Percentiles rank a stretch among this genome's conserved stretches.
Evolutionary conservation across 83 land plant species (phyloP).

Genomic region (Picea engelmannii): DNA sequence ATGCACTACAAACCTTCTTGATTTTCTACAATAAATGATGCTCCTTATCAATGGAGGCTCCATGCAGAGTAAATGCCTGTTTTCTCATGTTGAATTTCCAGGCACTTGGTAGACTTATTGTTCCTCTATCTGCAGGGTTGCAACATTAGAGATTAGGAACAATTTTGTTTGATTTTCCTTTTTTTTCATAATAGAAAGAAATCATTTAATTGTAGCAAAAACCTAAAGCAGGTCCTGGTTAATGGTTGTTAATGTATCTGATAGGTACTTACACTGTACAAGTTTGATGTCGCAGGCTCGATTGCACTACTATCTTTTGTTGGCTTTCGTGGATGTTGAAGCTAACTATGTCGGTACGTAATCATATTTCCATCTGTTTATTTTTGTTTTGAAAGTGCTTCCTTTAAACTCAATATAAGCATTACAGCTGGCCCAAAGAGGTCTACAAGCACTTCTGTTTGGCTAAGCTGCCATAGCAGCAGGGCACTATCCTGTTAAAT

Average conservation of each 20-base stretch:
- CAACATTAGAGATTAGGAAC: not conserved
- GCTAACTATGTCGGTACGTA: constrained; percentile 67
- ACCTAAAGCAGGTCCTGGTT: not conserved
- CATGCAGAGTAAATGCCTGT: not conserved
- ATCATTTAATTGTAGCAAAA: not conserved
- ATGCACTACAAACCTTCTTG: no score
- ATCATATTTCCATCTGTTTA: no score
- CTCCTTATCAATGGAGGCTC: not conserved
- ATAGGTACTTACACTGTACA: not conserved
- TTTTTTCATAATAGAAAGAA: not conserved
- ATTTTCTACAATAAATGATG: not conserved
- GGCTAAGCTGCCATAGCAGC: no score
- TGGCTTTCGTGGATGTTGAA: constrained; percentile 75
- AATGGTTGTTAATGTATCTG: constrained; percentile 3
- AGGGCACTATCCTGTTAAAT: no score
- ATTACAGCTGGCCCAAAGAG: no score
- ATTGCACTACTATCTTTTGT: constrained; percentile 62
- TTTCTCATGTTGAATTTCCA: not conserved
- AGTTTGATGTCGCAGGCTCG: constrained; percentile 34
- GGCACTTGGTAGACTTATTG: no score
- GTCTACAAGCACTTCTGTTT: no score
- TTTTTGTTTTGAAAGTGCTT: no score
- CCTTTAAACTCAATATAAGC: no score
- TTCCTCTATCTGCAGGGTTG: not conserved
- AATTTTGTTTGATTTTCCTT: not conserved